Conservation (phyloP, 139 green algal species). For the Trebouxia sp. region DNA sequence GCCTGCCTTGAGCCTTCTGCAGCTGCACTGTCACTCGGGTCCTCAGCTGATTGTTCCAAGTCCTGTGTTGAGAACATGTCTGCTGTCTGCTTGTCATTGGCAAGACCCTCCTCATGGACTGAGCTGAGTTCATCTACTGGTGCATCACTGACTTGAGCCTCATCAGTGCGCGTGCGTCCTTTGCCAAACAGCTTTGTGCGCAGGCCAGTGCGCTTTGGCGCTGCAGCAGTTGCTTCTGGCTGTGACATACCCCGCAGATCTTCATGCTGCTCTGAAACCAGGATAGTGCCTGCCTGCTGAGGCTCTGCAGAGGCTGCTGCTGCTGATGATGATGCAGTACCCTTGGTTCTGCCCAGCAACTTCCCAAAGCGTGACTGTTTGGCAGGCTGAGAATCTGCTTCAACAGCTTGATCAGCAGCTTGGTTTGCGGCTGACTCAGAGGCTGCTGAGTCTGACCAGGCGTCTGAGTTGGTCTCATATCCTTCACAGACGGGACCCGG, state of each 20-base stretch:
- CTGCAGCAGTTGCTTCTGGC: neutral
- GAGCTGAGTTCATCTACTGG: too few relatives aligned
- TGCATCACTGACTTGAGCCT: too few relatives aligned
- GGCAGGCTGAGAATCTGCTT: neutral
- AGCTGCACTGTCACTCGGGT: too few relatives aligned
- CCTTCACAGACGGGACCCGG: neutral
- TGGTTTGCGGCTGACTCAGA: neutral
- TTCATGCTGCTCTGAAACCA: too few relatives aligned
- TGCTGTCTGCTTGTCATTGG: too few relatives aligned
- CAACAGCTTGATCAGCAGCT: neutral
- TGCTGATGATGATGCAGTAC: neutral
- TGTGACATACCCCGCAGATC: too few relatives aligned
- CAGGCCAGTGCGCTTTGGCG: neutral
- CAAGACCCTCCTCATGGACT: too few relatives aligned
- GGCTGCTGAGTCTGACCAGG: constrained; percentile 2
- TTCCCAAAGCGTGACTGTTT: constrained; percentile 20
- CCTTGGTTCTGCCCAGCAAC: neutral
- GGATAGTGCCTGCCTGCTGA: too few relatives aligned
- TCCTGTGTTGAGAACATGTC: too few relatives aligned
- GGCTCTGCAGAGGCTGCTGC: neutral
- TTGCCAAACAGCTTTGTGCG: neutral
- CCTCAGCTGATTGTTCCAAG: too few relatives aligned
- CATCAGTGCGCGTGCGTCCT: too few relatives aligned
- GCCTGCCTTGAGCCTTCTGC: too few relatives aligned
- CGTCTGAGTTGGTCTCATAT: neutral